These are phyloP conservation scores for Keithomyces neogunnii DNA, from an alignment of 2,329 filamentous ascomycete species.

Conservation along the genomic window DNA sequence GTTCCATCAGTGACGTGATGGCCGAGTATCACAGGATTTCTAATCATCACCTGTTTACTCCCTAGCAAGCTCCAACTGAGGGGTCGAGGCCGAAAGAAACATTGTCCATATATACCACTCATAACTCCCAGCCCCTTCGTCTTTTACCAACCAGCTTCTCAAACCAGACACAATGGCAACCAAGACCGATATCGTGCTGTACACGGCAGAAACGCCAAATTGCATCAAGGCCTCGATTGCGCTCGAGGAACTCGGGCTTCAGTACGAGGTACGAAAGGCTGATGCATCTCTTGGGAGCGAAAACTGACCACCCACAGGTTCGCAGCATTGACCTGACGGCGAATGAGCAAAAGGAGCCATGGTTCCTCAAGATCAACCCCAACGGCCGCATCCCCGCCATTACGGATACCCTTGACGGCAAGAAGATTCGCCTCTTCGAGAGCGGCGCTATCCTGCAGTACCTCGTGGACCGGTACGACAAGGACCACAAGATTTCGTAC, in stretches of 20 bases:
- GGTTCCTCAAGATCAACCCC: slow-evolving; percentile 88
- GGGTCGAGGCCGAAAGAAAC: background rate
- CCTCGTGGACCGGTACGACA: slow-evolving; percentile 72
- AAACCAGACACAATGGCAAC: slow-evolving; percentile 4
- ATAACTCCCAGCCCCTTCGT: background rate
- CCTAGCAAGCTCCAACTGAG: too few species aligned
- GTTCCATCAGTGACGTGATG: too few species aligned
- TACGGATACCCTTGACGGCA: slow-evolving; percentile 72
- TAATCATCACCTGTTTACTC: too few species aligned
- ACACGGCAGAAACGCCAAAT: slow-evolving; percentile 78
- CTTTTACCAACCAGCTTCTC: background rate
- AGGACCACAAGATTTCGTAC: slow-evolving; percentile 74
- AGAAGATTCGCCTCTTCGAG: slow-evolving; percentile 71
- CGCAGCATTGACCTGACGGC: slow-evolving; percentile 63
- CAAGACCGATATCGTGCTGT: slow-evolving; percentile 63
- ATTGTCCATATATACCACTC: background rate
- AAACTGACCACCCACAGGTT: slow-evolving; percentile 20
- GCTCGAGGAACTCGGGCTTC: slow-evolving; percentile 73
- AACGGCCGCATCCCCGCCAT: slow-evolving; percentile 87
- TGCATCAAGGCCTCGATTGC: slow-evolving; percentile 85
- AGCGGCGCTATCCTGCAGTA: slow-evolving; percentile 80
- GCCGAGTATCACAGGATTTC: too few species aligned
- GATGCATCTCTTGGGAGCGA: background rate
- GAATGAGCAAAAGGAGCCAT: slow-evolving; percentile 73
- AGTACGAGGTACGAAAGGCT: slow-evolving; percentile 55